Evolutionary conservation across 1,284 basidiomycete genomes (phyloP), one percentile per base, ranked within the genome.

Genomic region (Laetiporus sulphureus): DNA sequence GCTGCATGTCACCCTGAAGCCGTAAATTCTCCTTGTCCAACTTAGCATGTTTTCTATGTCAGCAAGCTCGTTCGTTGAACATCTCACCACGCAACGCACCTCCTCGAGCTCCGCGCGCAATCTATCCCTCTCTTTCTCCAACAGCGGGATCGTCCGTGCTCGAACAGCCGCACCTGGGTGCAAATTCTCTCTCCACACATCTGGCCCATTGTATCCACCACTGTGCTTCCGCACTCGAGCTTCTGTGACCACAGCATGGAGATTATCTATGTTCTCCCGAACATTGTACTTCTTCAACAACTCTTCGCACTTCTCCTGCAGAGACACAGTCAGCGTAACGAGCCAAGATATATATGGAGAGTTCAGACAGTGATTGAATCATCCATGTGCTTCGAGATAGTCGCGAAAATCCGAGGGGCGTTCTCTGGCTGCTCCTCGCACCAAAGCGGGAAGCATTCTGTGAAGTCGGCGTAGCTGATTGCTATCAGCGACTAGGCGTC

Each of bases 391-490:
- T 75, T 66, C 3, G 80, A 76, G 16, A 87, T 75, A 10, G 75
- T 75, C 40, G 78, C 77, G 55, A 76, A 85, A 4, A 81, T 76
- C 2, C 72, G 73, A 22, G 74, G 71, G 4, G 83, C 76, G 15
- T 78, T 76, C 42, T 82, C 77, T 33, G 78, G 80, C 48, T 84
- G 77, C 50, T 85, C 82, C 50, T 85, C 78, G 34, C 79, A 82
- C 64, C 79, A 85, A 20, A 79, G 62, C 13, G 83, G 71, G 54
- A 88, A 88, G 55, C 85, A 87, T 62, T 85, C 79, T 4, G 74
- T 67, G 49, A 87, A 88, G 56, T 88, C 82, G 54, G 86, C 79
- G 53, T 78, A 84, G 36, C 84, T 88, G 25, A 40, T 20, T 34
- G n/a, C 36, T 16, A 25, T 5, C 27, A 23, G 30, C 29, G 32